These are phyloP conservation scores for Thermothielavioides terrestris DNA, from an alignment of 495 filamentous ascomycete species.

Conservation along the genomic window DNA sequence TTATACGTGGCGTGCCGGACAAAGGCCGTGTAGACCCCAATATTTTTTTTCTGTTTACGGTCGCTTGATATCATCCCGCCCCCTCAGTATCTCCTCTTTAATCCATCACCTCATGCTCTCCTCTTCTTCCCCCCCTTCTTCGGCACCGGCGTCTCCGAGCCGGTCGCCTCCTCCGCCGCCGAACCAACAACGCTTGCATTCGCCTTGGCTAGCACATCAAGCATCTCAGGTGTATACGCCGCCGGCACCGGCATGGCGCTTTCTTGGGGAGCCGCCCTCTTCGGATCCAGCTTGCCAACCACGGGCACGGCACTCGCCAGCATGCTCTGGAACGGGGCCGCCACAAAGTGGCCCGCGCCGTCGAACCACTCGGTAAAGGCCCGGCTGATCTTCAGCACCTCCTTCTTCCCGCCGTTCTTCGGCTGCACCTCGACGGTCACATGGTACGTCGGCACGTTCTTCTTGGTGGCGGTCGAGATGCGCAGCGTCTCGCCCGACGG, in stretches of 20 bases:
- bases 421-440: conserved; percentile 52
- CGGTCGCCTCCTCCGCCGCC: conserved; percentile 19
- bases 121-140: conserved; percentile 39
- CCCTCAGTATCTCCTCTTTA: neutral
- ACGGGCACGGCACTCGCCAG: conserved; percentile 60
- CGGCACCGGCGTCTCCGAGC: conserved; percentile 12
- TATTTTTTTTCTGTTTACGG: too few species aligned
- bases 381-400: conserved; percentile 48
- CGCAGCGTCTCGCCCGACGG: conserved; percentile 44
- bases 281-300: conserved; percentile 60
- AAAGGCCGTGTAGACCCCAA: too few species aligned
- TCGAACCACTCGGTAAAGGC: conserved; percentile 87
- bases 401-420: conserved; percentile 36
- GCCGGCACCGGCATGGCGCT: conserved; percentile 10
- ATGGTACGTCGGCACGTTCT: conserved; percentile 71
- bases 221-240: conserved; percentile 29
- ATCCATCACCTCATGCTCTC: conserved; percentile 30
- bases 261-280: conserved; percentile 42
- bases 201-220: conserved; percentile 35
- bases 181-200: conserved; percentile 18
- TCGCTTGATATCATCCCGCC: neutral
- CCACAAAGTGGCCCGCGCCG: conserved; percentile 67
- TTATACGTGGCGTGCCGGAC: too few species aligned
- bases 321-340: conserved; percentile 75
- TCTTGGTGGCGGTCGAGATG: conserved; percentile 59